Conservation (phyloP, 257 asterid genomes). For the Fraxinus excelsior region DNA sequence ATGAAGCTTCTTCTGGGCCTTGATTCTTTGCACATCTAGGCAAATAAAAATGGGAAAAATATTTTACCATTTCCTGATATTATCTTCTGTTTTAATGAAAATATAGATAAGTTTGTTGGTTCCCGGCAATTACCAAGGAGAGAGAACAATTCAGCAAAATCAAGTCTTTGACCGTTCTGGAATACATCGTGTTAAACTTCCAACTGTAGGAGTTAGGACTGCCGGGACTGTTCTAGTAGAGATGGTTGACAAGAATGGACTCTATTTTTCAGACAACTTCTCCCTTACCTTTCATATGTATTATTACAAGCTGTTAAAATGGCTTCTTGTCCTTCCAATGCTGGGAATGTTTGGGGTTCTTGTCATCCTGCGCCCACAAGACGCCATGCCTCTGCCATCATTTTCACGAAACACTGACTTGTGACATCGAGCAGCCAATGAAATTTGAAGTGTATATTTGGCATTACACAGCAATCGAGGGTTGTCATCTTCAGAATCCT, state of each 20-base stretch:
- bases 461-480: neutral
- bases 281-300: slow-evolving; percentile 90
- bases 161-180: slow-evolving; percentile 66
- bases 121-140: slow-evolving; percentile 98
- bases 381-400: slow-evolving; percentile 91
- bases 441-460: slow-evolving; percentile 19
- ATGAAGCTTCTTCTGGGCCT: slow-evolving; percentile 21
- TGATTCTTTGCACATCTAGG: slow-evolving; percentile 10
- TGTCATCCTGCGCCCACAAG: slow-evolving; percentile 90
- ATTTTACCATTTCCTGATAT: slow-evolving; percentile 12
- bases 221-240: slow-evolving; percentile 90
- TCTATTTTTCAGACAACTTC: slow-evolving; percentile 86
- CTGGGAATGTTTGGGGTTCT: slow-evolving; percentile 92
- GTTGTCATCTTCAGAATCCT: neutral
- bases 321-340: slow-evolving; percentile 97
- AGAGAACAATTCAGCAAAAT: slow-evolving; percentile 76
- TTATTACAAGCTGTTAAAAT: slow-evolving; percentile 85
- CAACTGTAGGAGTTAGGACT: slow-evolving; percentile 86
- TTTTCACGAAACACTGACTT: slow-evolving; percentile 90
- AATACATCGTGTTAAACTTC: slow-evolving; percentile 69
- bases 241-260: slow-evolving; percentile 92
- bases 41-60: neutral
- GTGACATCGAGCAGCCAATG: slow-evolving; percentile 36
- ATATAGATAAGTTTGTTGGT: slow-evolving; percentile 86
- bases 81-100: slow-evolving; percentile 8